A percentile compares a stretch with the other conserved stretches of the same genome.
phyloP scores from a whole-genome alignment of 2,329 filamentous ascomycete species.

The Aspergillus pseudoviridinutans region DNA sequence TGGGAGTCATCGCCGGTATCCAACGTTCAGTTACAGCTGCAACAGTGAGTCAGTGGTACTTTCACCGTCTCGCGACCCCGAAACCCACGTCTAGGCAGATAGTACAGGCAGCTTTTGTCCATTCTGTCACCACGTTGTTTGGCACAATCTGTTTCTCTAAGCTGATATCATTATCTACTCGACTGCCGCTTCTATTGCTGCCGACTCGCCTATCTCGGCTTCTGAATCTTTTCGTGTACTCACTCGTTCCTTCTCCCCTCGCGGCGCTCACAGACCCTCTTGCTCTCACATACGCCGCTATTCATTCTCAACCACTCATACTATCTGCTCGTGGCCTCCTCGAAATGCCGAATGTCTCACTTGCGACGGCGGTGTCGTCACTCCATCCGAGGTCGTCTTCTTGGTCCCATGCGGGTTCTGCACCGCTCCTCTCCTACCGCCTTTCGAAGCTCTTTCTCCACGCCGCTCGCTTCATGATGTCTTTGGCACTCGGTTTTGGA shows the following conservation, averaged over 20 bases:
- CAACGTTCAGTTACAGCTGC: slow-evolving; percentile 90
- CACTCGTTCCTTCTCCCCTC: slow-evolving; percentile 79
- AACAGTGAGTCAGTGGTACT: slow-evolving; percentile 98
- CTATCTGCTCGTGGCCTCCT: slow-evolving; percentile 74
- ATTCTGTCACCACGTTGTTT: slow-evolving; percentile 81
- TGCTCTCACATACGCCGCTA: slow-evolving; percentile 86
- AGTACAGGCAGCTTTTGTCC: slow-evolving; percentile 74
- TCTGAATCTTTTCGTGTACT: slow-evolving; percentile 68
- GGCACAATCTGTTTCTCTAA: slow-evolving; percentile 90
- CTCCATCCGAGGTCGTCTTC: slow-evolving; percentile 43
- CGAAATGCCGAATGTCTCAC: slow-evolving; percentile 75
- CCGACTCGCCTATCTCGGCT: slow-evolving; percentile 69
- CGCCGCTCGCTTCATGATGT: slow-evolving; percentile 87
- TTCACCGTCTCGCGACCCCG: slow-evolving; percentile 81
- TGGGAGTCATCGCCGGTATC: slow-evolving; percentile 80
- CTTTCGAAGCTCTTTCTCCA: slow-evolving; percentile 89
- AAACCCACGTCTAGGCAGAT: slow-evolving; percentile 74
- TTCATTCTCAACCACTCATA: slow-evolving; percentile 80
- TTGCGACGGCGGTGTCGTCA: slow-evolving; percentile 65
- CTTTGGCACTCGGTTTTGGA: slow-evolving; percentile 81
- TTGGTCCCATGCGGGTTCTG: slow-evolving; percentile 37
- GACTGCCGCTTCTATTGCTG: slow-evolving; percentile 79
- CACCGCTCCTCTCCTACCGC: slow-evolving; percentile 75
- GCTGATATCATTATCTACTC: slow-evolving; percentile 72
- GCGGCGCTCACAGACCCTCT: slow-evolving; percentile 85